Evolutionary conservation across 345 rosid species (phyloP).

Genomic region (Iberis pinnata): DNA sequence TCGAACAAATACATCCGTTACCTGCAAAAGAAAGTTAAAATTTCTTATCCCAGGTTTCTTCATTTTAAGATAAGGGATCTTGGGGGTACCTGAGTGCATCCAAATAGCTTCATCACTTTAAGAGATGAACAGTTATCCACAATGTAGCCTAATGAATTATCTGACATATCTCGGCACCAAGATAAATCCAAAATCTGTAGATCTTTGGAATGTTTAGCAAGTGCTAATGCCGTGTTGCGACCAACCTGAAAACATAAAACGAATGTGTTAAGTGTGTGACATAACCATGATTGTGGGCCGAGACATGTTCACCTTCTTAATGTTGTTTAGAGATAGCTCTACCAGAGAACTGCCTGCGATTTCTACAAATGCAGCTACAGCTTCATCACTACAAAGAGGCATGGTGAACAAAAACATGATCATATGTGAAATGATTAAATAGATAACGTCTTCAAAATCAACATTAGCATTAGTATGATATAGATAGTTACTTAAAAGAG

Average conservation of each 20-base stretch:
- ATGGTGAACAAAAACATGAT: neutral
- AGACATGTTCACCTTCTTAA: constrained; percentile 65
- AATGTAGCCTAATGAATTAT: constrained; percentile 65
- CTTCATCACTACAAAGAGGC: constrained; percentile 60
- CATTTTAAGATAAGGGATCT: too few relatives aligned
- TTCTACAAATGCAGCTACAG: constrained; percentile 84
- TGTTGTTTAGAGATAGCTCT: constrained; percentile 67
- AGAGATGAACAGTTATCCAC: constrained; percentile 64
- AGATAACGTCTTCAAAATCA: too few relatives aligned
- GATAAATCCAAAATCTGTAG: constrained; percentile 65
- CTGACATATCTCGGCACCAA: constrained; percentile 65
- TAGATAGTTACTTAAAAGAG: too few relatives aligned
- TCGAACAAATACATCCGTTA: constrained; percentile 50
- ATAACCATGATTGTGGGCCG: too few relatives aligned
- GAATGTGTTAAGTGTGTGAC: neutral
- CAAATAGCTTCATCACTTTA: constrained; percentile 66
- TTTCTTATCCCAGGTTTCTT: neutral
- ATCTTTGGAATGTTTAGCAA: constrained; percentile 45
- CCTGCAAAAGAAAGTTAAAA: constrained; percentile 46
- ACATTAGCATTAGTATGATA: too few relatives aligned
- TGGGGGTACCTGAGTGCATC: constrained; percentile 40
- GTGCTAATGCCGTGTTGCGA: constrained; percentile 40
- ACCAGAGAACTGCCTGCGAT: constrained; percentile 51
- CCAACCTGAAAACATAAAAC: constrained; percentile 46
- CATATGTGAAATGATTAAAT: too few relatives aligned